Base-by-base conservation (phyloP, 1,284 basidiomycete species). In the Cryptococcus neoformans region DNA sequence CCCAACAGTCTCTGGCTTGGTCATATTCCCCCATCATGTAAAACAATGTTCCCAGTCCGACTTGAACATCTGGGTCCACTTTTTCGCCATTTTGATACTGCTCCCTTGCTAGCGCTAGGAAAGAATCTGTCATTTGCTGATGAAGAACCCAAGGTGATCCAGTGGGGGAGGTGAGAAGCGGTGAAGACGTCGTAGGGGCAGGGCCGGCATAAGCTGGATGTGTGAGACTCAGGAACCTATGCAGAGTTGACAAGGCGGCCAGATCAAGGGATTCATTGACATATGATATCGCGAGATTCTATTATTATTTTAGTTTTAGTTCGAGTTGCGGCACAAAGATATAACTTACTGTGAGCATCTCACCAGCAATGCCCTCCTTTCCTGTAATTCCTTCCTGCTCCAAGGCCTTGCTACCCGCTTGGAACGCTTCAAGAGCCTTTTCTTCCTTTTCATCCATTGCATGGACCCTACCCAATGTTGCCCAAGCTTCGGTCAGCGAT, bases 251-350 rank as follows among this genome's bases (percentile, higher is more conserved):
- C 69, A 97, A 86, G 1, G 95, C 90, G 1, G 88, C 92, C 6
- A 88, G 83, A 68, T 99, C 95, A 70, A 88, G 89, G 0, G 87
- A 87, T 79, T 99, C 96, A 73, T 99, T 99, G 49, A 94, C 97
- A 77, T 92, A 99, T 4, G 92, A 92, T 64, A 98, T 95, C 3
- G 96, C 94, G 16, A 99, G 83, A 4, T 91, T 91, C 92, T 94
- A 59, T n/a, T 9, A 39, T 12, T 12, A 14, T 16, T 14, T 12
- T 39, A 28, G 6, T n/a, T 44, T 44, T 44, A n/a, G 11, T n/a
- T n/a, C 40, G 28, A 28, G 28, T 4, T 4, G 4, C 3, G 40
- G 40, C 14, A 7, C 14, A 44, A n/a, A 44, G 44, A 11, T 28
- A 17, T 2, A 42, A 80, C 87, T 66, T 74, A 92, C 89, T 64